Conservation (phyloP, 2,329 filamentous ascomycete genomes). For the Aspergillus sp. region DNA sequence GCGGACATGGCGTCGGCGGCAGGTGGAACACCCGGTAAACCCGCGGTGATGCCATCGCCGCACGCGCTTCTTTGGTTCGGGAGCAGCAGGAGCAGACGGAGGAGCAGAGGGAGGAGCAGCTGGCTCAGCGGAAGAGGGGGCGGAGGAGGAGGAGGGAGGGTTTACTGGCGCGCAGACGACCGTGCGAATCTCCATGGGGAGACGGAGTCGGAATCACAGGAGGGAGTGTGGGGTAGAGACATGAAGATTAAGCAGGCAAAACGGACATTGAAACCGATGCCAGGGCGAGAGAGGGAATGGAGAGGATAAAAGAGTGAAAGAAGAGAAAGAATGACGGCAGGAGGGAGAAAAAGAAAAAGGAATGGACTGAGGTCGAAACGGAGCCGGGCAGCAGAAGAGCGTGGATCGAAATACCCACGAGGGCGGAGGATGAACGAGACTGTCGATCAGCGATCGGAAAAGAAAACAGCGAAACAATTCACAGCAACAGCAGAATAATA, state of each 20-base stretch:
- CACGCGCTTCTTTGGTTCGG: constrained; percentile 26
- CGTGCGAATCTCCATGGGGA: constrained; percentile 24
- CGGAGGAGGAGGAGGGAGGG: constrained; percentile 9
- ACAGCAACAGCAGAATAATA: background rate
- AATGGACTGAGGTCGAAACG: too few species aligned
- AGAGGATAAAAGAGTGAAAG: constrained; percentile 4
- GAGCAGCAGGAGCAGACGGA: constrained; percentile 7
- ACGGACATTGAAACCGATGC: too few species aligned
- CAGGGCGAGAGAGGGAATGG: constrained; percentile 4
- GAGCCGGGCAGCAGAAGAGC: too few species aligned
- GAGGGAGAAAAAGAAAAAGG: too few species aligned
- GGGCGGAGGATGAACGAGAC: too few species aligned
- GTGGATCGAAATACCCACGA: too few species aligned
- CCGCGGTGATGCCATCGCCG: constrained; percentile 38
- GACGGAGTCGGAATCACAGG: constrained; percentile 6
- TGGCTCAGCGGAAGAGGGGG: constrained; percentile 2
- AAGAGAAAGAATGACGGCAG: background rate
- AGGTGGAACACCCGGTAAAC: constrained; percentile 38
- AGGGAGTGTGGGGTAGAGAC: constrained; percentile 13
- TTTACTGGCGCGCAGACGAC: constrained; percentile 14
- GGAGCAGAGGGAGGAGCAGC: constrained; percentile 2
- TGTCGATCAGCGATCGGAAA: background rate
- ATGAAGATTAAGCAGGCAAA: background rate
- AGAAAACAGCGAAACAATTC: background rate
- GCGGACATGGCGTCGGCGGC: constrained; percentile 35